A percentile compares a stretch with the other conserved stretches of the same genome.
phyloP scores from a whole-genome alignment of 2,329 filamentous ascomycete genomes.

The Pseudogymnoascus verrucosus region DNA sequence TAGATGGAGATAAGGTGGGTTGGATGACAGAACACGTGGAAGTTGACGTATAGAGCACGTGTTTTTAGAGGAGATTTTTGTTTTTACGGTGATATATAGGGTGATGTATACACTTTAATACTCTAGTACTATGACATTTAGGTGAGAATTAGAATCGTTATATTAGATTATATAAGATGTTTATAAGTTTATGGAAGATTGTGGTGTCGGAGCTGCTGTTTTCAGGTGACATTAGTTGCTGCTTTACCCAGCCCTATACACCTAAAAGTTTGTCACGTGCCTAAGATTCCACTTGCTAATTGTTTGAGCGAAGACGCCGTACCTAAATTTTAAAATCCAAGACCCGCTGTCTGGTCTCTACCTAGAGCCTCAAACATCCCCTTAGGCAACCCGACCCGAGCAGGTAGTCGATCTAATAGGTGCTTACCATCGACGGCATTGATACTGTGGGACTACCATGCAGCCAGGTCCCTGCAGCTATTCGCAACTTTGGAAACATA shows the following conservation, averaged over 20 bases:
- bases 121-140: not conserved
- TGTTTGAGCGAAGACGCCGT: no score
- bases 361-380: no score
- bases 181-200: no score
- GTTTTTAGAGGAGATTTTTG: not conserved
- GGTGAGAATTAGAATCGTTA: not conserved
- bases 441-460: conserved; percentile 10
- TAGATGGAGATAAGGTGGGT: not conserved
- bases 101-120: not conserved
- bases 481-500: conserved; percentile 13
- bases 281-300: no score
- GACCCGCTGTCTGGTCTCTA: no score
- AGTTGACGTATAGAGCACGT: not conserved
- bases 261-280: no score
- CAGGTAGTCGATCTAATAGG: conserved; percentile 9
- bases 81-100: not conserved
- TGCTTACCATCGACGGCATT: conserved; percentile 10
- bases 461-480: conserved; percentile 9
- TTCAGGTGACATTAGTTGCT: no score
- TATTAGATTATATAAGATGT: not conserved
- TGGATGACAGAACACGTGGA: not conserved
- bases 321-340: no score
- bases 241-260: no score
- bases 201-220: no score
- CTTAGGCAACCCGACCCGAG: not conserved